Conservation (phyloP, 202 grass and related monocot genomes). For the Elaeis oleifera region DNA sequence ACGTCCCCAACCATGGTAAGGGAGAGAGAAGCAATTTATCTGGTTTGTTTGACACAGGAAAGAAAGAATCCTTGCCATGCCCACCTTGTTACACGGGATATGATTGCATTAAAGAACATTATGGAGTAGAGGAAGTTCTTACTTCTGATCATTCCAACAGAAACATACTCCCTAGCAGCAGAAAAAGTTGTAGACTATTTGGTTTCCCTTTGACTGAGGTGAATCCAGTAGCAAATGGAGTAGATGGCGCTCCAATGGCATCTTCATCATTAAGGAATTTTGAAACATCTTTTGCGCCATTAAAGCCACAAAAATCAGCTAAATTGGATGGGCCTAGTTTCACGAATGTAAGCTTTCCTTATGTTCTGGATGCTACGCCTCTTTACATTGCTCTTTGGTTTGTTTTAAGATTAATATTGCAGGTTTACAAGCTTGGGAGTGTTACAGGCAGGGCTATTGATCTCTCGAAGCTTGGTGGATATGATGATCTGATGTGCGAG, state of each 20-base stretch:
- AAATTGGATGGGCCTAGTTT: conserved; percentile 49
- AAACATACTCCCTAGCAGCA: conserved; percentile 14
- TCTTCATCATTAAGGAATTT: conserved; percentile 8
- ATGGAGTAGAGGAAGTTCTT: conserved; percentile 25
- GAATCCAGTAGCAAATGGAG: conserved; percentile 33
- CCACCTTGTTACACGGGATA: conserved; percentile 28
- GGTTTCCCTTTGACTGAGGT: conserved; percentile 55
- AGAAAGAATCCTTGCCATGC: conserved; percentile 21
- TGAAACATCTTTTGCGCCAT: conserved; percentile 24
- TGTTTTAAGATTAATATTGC: conserved; percentile 11
- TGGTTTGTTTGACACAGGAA: conserved; percentile 1
- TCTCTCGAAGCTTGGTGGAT: conserved; percentile 26
- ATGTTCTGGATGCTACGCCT: conserved; percentile 7
- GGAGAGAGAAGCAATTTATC: conserved; percentile 11
- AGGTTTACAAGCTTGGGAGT: conserved; percentile 38
- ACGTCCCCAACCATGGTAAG: conserved; percentile 12
- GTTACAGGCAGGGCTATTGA: conserved; percentile 35
- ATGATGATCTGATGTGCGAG: conserved; percentile 34
- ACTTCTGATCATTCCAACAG: not conserved
- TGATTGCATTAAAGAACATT: conserved; percentile 21
- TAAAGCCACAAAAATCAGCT: conserved; percentile 29
- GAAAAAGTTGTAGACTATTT: conserved; percentile 64
- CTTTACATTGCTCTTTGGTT: conserved; percentile 11
- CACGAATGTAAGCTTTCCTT: conserved; percentile 35
- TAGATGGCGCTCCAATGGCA: conserved; percentile 11